Evolutionary conservation across 2,329 filamentous ascomycete genomes (phyloP), one percentile per base, ranked within the genome.

Genomic region (Chaetomiaceae sp.): DNA sequence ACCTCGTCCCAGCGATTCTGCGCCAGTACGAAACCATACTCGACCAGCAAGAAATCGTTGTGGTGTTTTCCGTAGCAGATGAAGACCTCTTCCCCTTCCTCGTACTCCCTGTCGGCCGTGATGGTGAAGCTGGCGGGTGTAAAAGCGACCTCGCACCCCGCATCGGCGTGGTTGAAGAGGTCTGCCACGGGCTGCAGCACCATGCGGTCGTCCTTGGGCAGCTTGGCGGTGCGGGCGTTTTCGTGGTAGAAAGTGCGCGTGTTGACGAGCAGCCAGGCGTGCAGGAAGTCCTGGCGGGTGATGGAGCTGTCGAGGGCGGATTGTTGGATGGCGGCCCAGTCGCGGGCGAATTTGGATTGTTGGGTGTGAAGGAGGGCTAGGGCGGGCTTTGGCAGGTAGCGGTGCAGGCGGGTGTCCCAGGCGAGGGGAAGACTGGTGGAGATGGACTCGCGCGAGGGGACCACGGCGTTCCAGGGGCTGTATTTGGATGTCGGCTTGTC

Each of bases 151-250:
- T 72, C 68, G 67, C 82, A 85, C 14, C 76, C 75, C 9, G 60
- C 60, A 36, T 76, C 69, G 5, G 71, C 66, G 63, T 80, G 79
- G 61, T 82, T 91, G 73, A 90, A 85, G 51, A 88, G 81, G 66
- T 91, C 87, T 1, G 85, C 82, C 33, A 88, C 84, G 0, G 87
- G 87, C 67, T 84, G 85, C 60, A 89, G 76, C 9, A 81, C 81
- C 74, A 89, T 81, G 63, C 81, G 81, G 61, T 88, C 85, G 79
- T 67, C 62, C 3, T 17, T 33, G 1, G 50, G 25, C 69, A 63
- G 61, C 6, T 8, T 15, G 22, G 72, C 69, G 56, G 78, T 75
- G 34, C 68, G 68, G 2, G 75, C 66, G 37, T 72, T 74, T 27
- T 72, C 68, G 67, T 80, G 80, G 68, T 84, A 84, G 61, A 85